phyloP scores from a whole-genome alignment of 768 basidiomycete species.

The Leccinellum albellum region DNA sequence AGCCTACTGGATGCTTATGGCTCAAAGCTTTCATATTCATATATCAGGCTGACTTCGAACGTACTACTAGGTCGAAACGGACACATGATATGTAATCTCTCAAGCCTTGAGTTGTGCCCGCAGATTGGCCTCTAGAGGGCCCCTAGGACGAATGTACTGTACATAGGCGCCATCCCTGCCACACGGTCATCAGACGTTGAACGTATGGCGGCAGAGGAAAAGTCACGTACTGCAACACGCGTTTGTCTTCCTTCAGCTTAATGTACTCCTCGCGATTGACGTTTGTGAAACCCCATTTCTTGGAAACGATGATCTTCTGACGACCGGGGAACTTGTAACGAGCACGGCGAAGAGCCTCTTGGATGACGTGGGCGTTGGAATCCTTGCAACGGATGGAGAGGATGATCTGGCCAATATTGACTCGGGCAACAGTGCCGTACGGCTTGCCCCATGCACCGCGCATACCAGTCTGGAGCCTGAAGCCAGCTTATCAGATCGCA shows the following conservation, averaged over 20 bases:
- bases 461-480: constrained; percentile 92
- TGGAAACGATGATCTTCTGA: constrained; percentile 94
- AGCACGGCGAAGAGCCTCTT: constrained; percentile 95
- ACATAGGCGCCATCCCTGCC: constrained; percentile 85
- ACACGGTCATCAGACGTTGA: neutral
- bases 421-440: constrained; percentile 92
- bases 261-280: constrained; percentile 87
- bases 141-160: constrained; percentile 88
- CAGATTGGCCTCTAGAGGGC: constrained; percentile 80
- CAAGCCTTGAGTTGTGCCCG: constrained; percentile 78
- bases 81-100: constrained; percentile 14
- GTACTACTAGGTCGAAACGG: constrained; percentile 1
- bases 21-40: neutral
- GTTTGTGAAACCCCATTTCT: constrained; percentile 99
- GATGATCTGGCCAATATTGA: constrained; percentile 96
- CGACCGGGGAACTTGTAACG: constrained; percentile 99
- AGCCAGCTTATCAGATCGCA: neutral
- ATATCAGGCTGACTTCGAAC: neutral
- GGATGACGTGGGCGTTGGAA: constrained; percentile 77
- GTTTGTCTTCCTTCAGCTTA: constrained; percentile 86
- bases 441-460: constrained; percentile 99
- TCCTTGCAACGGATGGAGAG: constrained; percentile 91
- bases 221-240: constrained; percentile 74
- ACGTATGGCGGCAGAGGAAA: neutral
- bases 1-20: neutral